Percentiles rank a stretch among this genome's conserved stretches.
phyloP scores from a whole-genome alignment of 2,329 filamentous ascomycete species.

The Berkeleyomyces rouxiae region DNA sequence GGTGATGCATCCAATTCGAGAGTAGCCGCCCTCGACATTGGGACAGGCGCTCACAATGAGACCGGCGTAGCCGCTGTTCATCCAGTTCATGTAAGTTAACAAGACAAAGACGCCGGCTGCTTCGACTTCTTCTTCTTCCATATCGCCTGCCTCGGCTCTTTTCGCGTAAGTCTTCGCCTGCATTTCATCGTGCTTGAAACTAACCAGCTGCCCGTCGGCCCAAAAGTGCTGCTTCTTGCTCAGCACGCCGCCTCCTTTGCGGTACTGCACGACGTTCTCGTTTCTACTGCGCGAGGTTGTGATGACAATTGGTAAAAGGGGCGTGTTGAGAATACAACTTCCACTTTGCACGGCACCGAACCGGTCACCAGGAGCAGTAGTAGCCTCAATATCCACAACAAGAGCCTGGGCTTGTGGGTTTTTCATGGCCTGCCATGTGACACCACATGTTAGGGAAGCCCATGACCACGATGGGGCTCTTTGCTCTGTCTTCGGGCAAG shows the following conservation, averaged over 20 bases:
- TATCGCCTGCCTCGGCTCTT: neutral
- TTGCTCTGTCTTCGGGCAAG: conserved; percentile 6
- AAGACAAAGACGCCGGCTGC: conserved; percentile 11
- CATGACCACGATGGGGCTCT: conserved; percentile 13
- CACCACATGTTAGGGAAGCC: conserved; percentile 11
- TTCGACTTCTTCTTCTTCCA: conserved; percentile 12
- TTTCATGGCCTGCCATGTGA: conserved; percentile 14
- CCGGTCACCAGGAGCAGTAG: conserved; percentile 3
- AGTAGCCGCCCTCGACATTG: conserved; percentile 8
- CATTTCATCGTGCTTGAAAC: conserved; percentile 12
- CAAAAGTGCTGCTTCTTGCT: conserved; percentile 13
- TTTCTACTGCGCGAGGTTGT: conserved; percentile 8
- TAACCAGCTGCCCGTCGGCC: conserved; percentile 11
- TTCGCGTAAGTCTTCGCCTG: conserved; percentile 11
- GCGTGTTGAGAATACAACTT: conserved; percentile 13
- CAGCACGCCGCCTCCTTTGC: conserved; percentile 12
- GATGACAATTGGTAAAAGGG: conserved; percentile 11
- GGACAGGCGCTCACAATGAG: conserved; percentile 11
- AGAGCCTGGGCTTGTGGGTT: conserved; percentile 12
- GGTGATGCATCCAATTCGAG: conserved; percentile 11
- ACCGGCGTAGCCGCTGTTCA: conserved; percentile 12
- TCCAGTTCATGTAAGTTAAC: conserved; percentile 13
- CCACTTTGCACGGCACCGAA: conserved; percentile 10
- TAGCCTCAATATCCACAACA: conserved; percentile 12
- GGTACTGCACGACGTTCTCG: conserved; percentile 10